These are phyloP conservation scores for Penicillium sp. DNA, from an alignment of 2,329 filamentous ascomycete genomes.

Conservation along the genomic window DNA sequence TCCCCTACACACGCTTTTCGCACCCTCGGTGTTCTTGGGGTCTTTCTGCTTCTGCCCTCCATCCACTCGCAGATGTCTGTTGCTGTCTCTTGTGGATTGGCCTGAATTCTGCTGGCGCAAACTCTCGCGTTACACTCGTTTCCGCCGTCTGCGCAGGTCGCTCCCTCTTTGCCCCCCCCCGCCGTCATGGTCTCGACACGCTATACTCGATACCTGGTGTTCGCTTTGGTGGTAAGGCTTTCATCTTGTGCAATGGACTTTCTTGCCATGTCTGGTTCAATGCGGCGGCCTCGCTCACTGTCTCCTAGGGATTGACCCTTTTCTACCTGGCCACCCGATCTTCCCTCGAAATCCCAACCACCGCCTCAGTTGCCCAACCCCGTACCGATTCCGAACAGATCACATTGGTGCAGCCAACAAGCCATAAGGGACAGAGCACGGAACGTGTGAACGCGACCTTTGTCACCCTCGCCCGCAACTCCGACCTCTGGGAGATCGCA, in stretches of 20 bases:
- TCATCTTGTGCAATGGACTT: neutral
- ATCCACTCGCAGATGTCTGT: slow-evolving; percentile 7
- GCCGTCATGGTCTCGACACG: slow-evolving; percentile 25
- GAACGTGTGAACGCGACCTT: slow-evolving; percentile 95
- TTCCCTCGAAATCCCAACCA: slow-evolving; percentile 43
- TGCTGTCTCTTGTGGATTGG: slow-evolving; percentile 10
- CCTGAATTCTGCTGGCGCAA: slow-evolving; percentile 11
- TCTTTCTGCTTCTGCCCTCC: slow-evolving; percentile 1
- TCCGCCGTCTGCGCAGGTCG: slow-evolving; percentile 3
- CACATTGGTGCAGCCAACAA: slow-evolving; percentile 15
- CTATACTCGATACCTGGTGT: slow-evolving; percentile 64
- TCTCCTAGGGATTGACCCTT: slow-evolving; percentile 59
- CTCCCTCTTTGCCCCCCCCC: slow-evolving; percentile 8
- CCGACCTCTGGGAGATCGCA: slow-evolving; percentile 93
- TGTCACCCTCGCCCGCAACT: slow-evolving; percentile 89
- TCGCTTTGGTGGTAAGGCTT: slow-evolving; percentile 74
- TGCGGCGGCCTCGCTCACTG: no score
- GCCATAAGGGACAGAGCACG: slow-evolving; percentile 54
- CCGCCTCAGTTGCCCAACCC: slow-evolving; percentile 14
- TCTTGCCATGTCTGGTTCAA: neutral
- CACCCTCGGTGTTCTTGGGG: no score
- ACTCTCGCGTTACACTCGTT: slow-evolving; percentile 10
- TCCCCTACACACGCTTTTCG: no score
- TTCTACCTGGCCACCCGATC: slow-evolving; percentile 78
- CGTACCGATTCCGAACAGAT: slow-evolving; percentile 24